These are phyloP conservation scores for Salix dunnii DNA, from an alignment of 345 rosid genomes.

Conservation along the genomic window DNA sequence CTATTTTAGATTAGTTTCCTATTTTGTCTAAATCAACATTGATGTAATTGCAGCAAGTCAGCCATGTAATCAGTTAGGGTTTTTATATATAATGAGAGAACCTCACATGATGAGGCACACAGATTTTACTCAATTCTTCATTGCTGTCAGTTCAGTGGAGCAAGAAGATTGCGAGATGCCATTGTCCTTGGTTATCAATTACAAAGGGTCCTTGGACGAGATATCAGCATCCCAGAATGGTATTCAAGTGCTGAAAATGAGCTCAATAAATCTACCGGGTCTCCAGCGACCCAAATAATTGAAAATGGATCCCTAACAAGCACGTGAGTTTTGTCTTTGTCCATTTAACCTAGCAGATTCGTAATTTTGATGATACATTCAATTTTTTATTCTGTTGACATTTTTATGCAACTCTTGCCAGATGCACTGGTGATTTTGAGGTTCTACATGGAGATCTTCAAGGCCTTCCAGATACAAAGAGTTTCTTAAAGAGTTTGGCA, in stretches of 20 bases:
- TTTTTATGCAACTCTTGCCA: constrained; percentile 27
- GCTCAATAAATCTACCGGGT: constrained; percentile 54
- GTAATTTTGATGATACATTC: background rate
- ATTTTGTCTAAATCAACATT: too few species aligned
- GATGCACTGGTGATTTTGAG: constrained; percentile 71
- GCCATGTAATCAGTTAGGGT: too few species aligned
- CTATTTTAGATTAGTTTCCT: too few species aligned
- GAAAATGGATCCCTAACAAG: constrained; percentile 34
- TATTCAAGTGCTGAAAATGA: constrained; percentile 91
- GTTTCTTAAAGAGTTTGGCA: constrained; percentile 74
- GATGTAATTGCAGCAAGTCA: too few species aligned
- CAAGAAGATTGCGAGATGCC: constrained; percentile 97
- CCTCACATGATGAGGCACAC: too few species aligned
- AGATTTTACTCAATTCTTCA: too few species aligned
- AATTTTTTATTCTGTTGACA: constrained; percentile 12
- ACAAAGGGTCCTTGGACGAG: constrained; percentile 91
- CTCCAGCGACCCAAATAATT: constrained; percentile 41
- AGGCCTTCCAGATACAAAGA: constrained; percentile 76
- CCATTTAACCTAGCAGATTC: background rate
- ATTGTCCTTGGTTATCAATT: constrained; percentile 95
- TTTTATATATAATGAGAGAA: too few species aligned
- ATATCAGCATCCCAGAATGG: constrained; percentile 95
- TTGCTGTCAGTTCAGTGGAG: constrained; percentile 69
- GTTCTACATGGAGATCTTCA: constrained; percentile 87
- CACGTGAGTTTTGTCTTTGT: constrained; percentile 45